Evolutionary conservation across 768 basidiomycete genomes (phyloP), one percentile per base, ranked within the genome.

Genomic region (Multifurca ochricompacta): DNA sequence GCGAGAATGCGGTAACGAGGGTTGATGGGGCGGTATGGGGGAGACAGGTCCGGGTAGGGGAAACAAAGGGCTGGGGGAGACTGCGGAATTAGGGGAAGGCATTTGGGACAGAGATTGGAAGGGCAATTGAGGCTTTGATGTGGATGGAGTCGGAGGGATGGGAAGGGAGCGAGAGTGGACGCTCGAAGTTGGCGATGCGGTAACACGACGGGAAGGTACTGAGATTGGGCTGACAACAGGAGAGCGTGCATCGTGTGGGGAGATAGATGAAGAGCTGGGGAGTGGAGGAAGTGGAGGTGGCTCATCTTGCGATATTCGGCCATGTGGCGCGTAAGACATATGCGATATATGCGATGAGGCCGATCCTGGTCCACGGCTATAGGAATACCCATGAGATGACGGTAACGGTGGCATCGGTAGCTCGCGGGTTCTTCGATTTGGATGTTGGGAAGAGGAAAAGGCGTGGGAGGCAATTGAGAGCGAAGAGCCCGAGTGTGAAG

Each of bases 81-180:
- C 10, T 0, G 40, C 4, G 6, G 39, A 46, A 35, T 41, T 21
- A 19, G 39, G 25, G 13, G 42, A 14, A 25, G 45, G 14, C n/a
- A 47, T 4, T 10, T n/a, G n/a, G n/a, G n/a, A n/a, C n/a, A 21
- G 16, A 25, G 47, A 30, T 18, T 45, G 46, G 2, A 25, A 39
- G 8, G 39, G 44, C 4, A 41, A 23, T 25, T 28, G 55, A 4
- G 44, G 23, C 19, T 57, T 56, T 47, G 55, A 30, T 35, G 37
- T 13, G 27, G 37, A 46, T 25, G 43, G 30, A 9, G 31, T 40
- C 5, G 49, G 55, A 23, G 44, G 50, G 7, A 40, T 30, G 11
- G 55, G 50, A 34, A 56, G 55, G 19, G 39, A 56, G 25, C 55
- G 55, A 7, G 49, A 13, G 21, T 51, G 50, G 34, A 56, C 41